These are phyloP conservation scores for Fusarium sp. DNA, from an alignment of 2,329 filamentous ascomycete species.

Conservation along the genomic window DNA sequence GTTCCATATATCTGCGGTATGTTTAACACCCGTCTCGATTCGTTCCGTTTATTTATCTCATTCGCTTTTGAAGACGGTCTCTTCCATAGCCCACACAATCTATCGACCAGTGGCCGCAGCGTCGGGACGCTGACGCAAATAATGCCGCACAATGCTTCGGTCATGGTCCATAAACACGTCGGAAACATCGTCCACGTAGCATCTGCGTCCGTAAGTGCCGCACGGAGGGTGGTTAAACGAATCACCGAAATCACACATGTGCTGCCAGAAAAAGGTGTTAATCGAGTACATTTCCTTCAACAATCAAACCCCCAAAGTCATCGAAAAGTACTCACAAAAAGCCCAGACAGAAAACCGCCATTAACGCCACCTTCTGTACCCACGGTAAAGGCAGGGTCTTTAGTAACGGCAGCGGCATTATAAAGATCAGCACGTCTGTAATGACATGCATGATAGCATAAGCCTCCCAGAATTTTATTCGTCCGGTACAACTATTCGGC, in stretches of 20 bases:
- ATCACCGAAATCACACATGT: not conserved
- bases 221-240: not conserved
- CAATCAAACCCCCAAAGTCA: not conserved
- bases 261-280: not conserved
- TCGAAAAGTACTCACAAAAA: not conserved
- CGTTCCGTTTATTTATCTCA: not conserved
- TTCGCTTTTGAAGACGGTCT: not conserved
- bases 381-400: not conserved
- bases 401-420: not conserved
- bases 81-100: not conserved
- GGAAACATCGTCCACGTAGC: not conserved
- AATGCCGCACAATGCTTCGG: not conserved
- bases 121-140: not conserved
- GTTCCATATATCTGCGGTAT: not conserved
- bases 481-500: not conserved
- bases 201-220: not conserved
- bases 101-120: not conserved
- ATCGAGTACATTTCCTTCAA: not conserved
- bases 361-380: not conserved
- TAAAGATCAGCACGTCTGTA: not conserved
- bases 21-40: not conserved
- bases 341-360: not conserved
- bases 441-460: not conserved
- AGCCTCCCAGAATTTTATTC: not conserved
- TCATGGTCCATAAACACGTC: not conserved